Conservation (phyloP, 1,284 basidiomycete species). For the Cutaneotrichosporon cavernicola region DNA sequence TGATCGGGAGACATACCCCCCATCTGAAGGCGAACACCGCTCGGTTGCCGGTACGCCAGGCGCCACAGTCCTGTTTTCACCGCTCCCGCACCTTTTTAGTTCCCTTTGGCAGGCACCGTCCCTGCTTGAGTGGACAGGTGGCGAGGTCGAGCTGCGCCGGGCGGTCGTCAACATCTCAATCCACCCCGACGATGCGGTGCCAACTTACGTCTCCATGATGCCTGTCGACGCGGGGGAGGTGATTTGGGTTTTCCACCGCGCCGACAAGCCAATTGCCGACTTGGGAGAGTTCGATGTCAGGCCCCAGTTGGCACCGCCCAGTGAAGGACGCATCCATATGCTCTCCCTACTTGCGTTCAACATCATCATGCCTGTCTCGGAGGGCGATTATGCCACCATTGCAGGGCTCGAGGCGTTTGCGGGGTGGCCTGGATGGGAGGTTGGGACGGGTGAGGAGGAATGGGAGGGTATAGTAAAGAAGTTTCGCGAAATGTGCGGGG, state of each 20-base stretch:
- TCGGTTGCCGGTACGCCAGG: not conserved
- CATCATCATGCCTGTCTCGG: not conserved
- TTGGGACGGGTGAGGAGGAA: not conserved
- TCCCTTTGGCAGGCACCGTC: not conserved
- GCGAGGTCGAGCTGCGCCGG: not conserved
- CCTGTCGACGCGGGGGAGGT: not conserved
- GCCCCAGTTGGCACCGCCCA: too few species aligned
- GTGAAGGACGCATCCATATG: not conserved
- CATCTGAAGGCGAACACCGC: not conserved
- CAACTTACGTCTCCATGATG: not conserved
- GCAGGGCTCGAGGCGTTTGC: not conserved
- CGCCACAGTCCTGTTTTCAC: not conserved
- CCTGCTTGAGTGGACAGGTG: not conserved
- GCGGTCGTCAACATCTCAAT: not conserved
- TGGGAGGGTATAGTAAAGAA: not conserved
- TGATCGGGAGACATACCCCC: not conserved
- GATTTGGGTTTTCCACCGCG: not conserved
- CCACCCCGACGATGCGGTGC: not conserved
- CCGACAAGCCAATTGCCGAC: not conserved
- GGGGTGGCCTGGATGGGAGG: not conserved
- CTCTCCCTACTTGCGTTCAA: not conserved
- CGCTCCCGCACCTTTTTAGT: not conserved
- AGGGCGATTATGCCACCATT: not conserved
- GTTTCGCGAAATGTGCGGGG: not conserved
- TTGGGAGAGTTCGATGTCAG: too few species aligned